A percentile compares a stretch with the other conserved stretches of the same genome.
Evolutionary conservation across 441 rosid genomes (phyloP).

Genomic region (Pelargonium australe): DNA sequence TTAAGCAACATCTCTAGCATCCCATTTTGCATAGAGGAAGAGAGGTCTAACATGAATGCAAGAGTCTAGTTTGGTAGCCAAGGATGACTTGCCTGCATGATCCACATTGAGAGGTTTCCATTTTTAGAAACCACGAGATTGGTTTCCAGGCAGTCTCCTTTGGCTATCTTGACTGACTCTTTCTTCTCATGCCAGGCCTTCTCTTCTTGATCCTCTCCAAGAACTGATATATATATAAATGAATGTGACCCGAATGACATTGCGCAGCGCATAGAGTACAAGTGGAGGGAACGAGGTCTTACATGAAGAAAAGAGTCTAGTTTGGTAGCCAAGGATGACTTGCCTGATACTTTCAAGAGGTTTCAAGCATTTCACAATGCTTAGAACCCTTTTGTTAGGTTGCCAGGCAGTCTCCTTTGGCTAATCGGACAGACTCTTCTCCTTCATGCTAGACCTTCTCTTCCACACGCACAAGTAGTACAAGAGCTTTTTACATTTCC

Average conservation of each 20-base stretch:
- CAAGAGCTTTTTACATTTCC: too few relatives aligned
- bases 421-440: not conserved
- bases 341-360: not conserved
- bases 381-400: not conserved
- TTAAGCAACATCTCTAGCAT: not conserved
- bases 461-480: too few relatives aligned
- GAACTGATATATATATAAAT: not conserved
- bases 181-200: not conserved
- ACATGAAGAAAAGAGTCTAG: not conserved
- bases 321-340: constrained; percentile 7
- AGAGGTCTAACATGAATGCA: not conserved
- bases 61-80: not conserved
- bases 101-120: not conserved
- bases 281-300: not conserved
- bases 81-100: constrained; percentile 5
- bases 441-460: not conserved
- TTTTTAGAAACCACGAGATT: not conserved
- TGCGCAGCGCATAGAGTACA: too few relatives aligned
- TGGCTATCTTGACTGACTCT: not conserved
- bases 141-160: not conserved
- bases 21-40: not conserved
- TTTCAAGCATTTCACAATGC: too few relatives aligned
- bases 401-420: not conserved
- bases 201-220: not conserved
- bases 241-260: too few relatives aligned